Percentiles rank a stretch among this genome's conserved stretches.
These are phyloP conservation scores for Aspergillaceae sp. DNA, from an alignment of 2,329 filamentous ascomycete genomes.

Conservation along the genomic window DNA sequence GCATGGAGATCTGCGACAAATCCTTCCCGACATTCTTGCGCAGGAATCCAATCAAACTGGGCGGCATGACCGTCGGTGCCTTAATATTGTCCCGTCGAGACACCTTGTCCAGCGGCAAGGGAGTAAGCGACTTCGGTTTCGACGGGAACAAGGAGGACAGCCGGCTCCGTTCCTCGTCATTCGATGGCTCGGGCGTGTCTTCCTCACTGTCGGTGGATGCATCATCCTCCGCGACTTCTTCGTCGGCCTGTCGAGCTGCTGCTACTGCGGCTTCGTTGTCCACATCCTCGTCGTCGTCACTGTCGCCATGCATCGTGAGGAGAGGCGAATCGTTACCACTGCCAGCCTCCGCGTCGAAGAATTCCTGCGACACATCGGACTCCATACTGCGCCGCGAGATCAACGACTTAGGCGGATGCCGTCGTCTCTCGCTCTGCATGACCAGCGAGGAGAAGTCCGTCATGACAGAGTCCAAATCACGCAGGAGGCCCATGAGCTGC, in stretches of 20 bases:
- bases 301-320: conserved; percentile 64
- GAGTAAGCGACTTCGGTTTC: conserved; percentile 65
- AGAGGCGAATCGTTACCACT: conserved; percentile 53
- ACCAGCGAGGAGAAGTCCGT: conserved; percentile 72
- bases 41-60: conserved; percentile 86
- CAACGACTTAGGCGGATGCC: conserved; percentile 49
- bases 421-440: conserved; percentile 67
- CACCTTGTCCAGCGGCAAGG: conserved; percentile 63
- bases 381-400: conserved; percentile 62
- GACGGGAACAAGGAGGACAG: conserved; percentile 56
- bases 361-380: conserved; percentile 74
- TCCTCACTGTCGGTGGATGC: conserved; percentile 56
- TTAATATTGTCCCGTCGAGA: conserved; percentile 62
- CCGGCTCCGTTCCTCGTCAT: conserved; percentile 17
- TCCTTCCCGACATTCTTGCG: conserved; percentile 98
- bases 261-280: conserved; percentile 7
- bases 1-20: conserved; percentile 93
- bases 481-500: conserved; percentile 72
- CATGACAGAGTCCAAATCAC: conserved; percentile 76
- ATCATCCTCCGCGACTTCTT: conserved; percentile 45
- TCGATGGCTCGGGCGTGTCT: conserved; percentile 39
- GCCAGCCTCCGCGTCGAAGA: conserved; percentile 80
- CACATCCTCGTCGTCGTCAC: conserved; percentile 60
- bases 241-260: conserved; percentile 48
- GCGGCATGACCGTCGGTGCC: conserved; percentile 67